Evolutionary conservation across 495 filamentous ascomycete species (phyloP).

Genomic region (Corynascus novoguineensis): DNA sequence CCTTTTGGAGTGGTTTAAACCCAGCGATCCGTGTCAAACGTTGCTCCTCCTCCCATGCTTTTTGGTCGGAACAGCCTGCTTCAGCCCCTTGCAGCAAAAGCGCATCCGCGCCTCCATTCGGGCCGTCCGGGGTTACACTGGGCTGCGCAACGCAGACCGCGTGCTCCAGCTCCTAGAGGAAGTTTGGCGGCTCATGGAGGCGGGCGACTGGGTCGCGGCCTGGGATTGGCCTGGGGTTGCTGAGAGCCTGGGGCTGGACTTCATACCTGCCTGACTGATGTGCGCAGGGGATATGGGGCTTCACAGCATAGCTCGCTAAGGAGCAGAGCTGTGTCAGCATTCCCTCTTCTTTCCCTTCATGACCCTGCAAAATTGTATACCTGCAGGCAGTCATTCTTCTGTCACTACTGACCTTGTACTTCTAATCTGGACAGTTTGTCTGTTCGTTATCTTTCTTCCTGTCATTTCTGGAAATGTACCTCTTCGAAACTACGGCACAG

Average conservation of each 20-base stretch:
- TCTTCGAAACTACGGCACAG: neutral
- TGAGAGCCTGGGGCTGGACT: conserved; percentile 69
- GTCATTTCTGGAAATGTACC: neutral
- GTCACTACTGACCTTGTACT: neutral
- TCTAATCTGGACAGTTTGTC: neutral
- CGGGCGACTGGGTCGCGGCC: conserved; percentile 59
- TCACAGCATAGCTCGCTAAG: neutral
- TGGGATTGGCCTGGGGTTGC: conserved; percentile 94
- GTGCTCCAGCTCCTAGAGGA: conserved; percentile 69
- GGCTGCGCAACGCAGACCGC: conserved; percentile 73
- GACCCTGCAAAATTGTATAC: too few species aligned
- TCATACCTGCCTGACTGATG: conserved; percentile 47
- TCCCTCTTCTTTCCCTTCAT: neutral
- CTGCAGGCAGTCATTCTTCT: neutral
- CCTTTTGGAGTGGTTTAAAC: conserved; percentile 56
- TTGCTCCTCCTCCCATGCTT: conserved; percentile 86
- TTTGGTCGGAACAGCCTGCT: conserved; percentile 81
- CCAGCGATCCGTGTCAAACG: conserved; percentile 56
- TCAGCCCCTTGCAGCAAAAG: conserved; percentile 61
- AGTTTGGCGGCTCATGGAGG: conserved; percentile 80
- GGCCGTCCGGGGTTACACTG: conserved; percentile 67
- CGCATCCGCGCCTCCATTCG: conserved; percentile 64
- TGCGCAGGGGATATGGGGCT: neutral
- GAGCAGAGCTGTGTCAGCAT: neutral
- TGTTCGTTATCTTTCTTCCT: neutral